Conservation (phyloP, 257 asterid species). For the Scutellaria baicalensis region DNA sequence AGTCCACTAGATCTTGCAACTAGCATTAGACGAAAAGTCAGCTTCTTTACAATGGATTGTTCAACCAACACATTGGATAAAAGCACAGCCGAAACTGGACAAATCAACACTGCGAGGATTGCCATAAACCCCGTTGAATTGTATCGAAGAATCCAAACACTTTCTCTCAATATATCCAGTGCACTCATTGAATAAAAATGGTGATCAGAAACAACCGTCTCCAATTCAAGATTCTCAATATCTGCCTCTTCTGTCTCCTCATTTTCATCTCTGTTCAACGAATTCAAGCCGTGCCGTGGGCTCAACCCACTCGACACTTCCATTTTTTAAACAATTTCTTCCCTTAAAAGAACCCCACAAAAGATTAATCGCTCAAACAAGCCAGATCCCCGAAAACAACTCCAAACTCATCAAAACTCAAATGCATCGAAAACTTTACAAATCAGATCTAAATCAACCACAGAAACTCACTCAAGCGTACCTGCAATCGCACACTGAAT, state of each 20-base stretch:
- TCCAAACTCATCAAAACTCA: background rate
- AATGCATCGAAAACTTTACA: background rate
- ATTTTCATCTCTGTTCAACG: slow-evolving; percentile 27
- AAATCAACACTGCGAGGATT: slow-evolving; percentile 54
- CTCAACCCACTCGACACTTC: slow-evolving; percentile 45
- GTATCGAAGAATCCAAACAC: slow-evolving; percentile 71
- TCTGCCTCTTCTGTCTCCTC: slow-evolving; percentile 25
- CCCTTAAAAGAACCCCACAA: background rate
- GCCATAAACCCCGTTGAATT: slow-evolving; percentile 63
- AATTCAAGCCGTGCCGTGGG: slow-evolving; percentile 36
- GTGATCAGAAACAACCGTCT: slow-evolving; percentile 26
- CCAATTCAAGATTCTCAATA: slow-evolving; percentile 37
- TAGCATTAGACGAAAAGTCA: slow-evolving; percentile 47
- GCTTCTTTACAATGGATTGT: slow-evolving; percentile 46
- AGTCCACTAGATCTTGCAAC: slow-evolving; percentile 76
- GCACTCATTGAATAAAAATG: slow-evolving; percentile 62
- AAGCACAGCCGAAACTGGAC: slow-evolving; percentile 71
- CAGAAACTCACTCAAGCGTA: slow-evolving; percentile 8
- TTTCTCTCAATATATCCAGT: slow-evolving; percentile 73
- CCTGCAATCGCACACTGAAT: slow-evolving; percentile 17
- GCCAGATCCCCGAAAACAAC: background rate
- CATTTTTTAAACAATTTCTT: slow-evolving; percentile 30
- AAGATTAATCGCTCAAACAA: background rate
- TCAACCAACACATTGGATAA: slow-evolving; percentile 67
- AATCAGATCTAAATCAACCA: slow-evolving; percentile 28